Evolutionary conservation across 2,329 filamentous ascomycete species (phyloP).

Genomic region (Penicillium sp.): DNA sequence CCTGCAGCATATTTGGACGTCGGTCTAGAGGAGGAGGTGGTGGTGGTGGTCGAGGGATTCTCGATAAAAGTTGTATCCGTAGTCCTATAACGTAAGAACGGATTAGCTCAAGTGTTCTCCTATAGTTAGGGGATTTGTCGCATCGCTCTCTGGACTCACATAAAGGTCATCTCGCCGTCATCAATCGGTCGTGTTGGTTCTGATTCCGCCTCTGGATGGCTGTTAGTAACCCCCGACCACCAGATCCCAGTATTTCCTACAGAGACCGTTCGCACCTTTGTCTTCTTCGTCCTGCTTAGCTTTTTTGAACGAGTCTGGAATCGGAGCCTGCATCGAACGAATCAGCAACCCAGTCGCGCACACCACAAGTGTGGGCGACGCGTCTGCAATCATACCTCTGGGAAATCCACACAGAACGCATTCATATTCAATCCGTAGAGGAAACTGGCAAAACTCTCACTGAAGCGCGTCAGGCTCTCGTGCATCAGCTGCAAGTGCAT

Average conservation of each 20-base stretch:
- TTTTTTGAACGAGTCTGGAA: constrained; percentile 76
- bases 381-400: constrained; percentile 61
- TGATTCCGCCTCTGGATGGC: constrained; percentile 33
- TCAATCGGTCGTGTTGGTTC: constrained; percentile 37
- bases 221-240: constrained; percentile 8
- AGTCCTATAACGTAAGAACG: constrained; percentile 57
- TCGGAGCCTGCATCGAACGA: constrained; percentile 61
- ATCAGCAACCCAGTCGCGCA: not conserved
- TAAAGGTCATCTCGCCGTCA: constrained; percentile 76
- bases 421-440: constrained; percentile 98
- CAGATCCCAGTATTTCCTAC: not conserved
- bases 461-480: constrained; percentile 87
- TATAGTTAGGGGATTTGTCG: not conserved
- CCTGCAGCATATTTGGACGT: constrained; percentile 32
- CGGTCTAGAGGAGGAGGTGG: constrained; percentile 46
- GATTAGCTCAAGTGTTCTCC: not conserved
- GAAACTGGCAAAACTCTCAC: constrained; percentile 93
- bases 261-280: constrained; percentile 32
- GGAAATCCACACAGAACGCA: constrained; percentile 96
- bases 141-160: constrained; percentile 53
- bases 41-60: constrained; percentile 60
- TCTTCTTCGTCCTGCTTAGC: constrained; percentile 57
- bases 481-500: constrained; percentile 97
- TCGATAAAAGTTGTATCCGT: constrained; percentile 91
- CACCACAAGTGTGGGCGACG: not conserved